Conservation (phyloP, 2,329 filamentous ascomycete genomes). For the Talaromyces pinophilus region DNA sequence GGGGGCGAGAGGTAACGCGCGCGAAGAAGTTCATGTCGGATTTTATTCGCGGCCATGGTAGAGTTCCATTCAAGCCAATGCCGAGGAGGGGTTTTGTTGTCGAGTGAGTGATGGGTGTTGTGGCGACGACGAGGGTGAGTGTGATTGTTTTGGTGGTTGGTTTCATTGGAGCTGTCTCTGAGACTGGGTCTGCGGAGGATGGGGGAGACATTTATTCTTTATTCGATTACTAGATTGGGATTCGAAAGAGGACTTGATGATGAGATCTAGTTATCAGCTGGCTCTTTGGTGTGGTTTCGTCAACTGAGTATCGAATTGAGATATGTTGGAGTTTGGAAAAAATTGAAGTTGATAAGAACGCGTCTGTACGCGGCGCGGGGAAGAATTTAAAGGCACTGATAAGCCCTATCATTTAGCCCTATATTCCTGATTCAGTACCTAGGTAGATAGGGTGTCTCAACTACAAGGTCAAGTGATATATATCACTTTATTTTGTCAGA, state of each 20-base stretch:
- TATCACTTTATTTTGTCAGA: background rate
- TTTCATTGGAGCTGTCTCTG: slow-evolving; percentile 4
- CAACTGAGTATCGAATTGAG: too few species aligned
- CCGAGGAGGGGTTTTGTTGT: slow-evolving; percentile 80
- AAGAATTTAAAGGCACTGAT: background rate
- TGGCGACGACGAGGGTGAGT: slow-evolving; percentile 89
- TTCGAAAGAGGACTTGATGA: background rate
- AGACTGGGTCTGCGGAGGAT: slow-evolving; percentile 25
- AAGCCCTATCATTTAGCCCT: slow-evolving; percentile 17
- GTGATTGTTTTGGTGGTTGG: slow-evolving; percentile 38
- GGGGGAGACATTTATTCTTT: slow-evolving; percentile 28
- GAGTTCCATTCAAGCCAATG: slow-evolving; percentile 74
- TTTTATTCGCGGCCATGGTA: slow-evolving; percentile 87
- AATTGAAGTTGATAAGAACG: slow-evolving; percentile 23
- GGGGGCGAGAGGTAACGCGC: slow-evolving; percentile 73
- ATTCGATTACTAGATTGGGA: background rate
- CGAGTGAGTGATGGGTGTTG: slow-evolving; percentile 60
- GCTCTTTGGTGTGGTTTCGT: too few species aligned
- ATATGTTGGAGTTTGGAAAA: background rate
- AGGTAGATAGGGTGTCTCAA: background rate
- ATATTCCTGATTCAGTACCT: background rate
- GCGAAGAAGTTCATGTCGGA: slow-evolving; percentile 96
- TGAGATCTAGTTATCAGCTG: background rate
- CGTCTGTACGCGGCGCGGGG: slow-evolving; percentile 12
- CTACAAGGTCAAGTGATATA: background rate